Base-by-base conservation (phyloP, 805 yeast species). In the Cyberlindnera bimundalis region DNA sequence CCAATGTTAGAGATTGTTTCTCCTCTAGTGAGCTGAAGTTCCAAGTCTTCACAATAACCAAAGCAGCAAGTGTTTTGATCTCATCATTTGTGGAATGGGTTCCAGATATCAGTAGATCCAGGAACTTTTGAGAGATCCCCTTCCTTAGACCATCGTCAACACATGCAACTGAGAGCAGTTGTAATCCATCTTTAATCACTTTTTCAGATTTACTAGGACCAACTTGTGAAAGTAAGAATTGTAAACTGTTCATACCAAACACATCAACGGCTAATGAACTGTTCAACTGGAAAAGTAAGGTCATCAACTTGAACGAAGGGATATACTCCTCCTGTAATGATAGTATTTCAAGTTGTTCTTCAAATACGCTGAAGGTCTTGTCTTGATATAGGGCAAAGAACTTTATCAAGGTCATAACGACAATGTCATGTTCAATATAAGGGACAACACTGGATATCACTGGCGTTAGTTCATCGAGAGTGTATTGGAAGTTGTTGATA, bases 21-120 rank as follows among this genome's bases (percentile, higher is more conserved):
- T 70, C 65, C 0, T 74, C 58, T 19, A 47, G 19, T 7, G 39
- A 24, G 8, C 35, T 37, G 40, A 71, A 67, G 37, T 71, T 70
- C 84, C 84, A 79, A 3, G 78, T 58, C 55, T 81, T 81, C 6
- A 77, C 60, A n/a, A 78, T 51, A 4, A 73, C 72, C 28, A 78
- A 52, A 0, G 73, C 65, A 0, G 79, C 61, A 11, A 68, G 52
- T 8, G 66, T 37, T 37, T 59, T 59, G 19, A 59, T 56, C 3
- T 55, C 49, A 8, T 46, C 40, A 19, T 47, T 43, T 1, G 36
- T 17, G n/a, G 31, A 35, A 29, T 39, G 59, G 10, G 70, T 42
- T 0, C 73, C 70, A 29, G 59, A 55, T 16, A 71, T 58, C 17
- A 79, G 53, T 0, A 74, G 50, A 5, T 59, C 53, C 27, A 68